Base-by-base conservation (phyloP, 495 filamentous ascomycete genomes). In the Neurospora tetraspora region DNA sequence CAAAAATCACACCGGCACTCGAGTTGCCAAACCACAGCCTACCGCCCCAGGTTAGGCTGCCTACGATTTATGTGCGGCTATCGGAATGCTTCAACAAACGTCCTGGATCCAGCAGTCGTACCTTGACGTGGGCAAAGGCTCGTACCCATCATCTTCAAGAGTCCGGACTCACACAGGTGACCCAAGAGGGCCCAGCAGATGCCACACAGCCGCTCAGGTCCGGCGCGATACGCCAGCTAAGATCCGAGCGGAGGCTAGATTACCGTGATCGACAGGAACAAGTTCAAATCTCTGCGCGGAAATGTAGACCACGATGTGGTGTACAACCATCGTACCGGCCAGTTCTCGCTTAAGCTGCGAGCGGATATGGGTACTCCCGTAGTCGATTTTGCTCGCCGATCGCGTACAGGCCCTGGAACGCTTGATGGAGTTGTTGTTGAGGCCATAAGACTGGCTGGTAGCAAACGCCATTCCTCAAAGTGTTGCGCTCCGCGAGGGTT, bases 371-470 rank as follows among this genome's bases (percentile, higher is more conserved):
- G 90, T 34, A 82, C 83, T 43, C 81, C 86, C 0, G 81, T 89
- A 3, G 81, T 93, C 23, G 80, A 85, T 10, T 77, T n/a, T 80
- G 34, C 83, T 94, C 7, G 77, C 79, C 18, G 79, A 85, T 31
- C 87, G 90, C 11, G 78, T 93, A 6, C 82, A 85, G 69, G 85
- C 88, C 27, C 85, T 94, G 65, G 87, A 90, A 73, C 88, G 88
- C 11, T 78, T 94, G 23, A 87, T 91, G n/a, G 81, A 85, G 36
- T 90, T 92, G n/a, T n/a, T 71, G 83, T 92, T 38, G 83, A 86
- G n/a, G 87, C 87, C 23, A 85, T 93, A 68, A 80, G 86, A 45
- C 78, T 77, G n/a, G 86, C 82, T 38, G 79, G 80, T 38, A 80
- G 84, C 61, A 81, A n/a, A 84, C 16, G 83, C 91, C 7, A 79